Evolutionary conservation across 495 filamentous ascomycete genomes (phyloP), one percentile per base, ranked within the genome.

Genomic region (Podospora sp.): DNA sequence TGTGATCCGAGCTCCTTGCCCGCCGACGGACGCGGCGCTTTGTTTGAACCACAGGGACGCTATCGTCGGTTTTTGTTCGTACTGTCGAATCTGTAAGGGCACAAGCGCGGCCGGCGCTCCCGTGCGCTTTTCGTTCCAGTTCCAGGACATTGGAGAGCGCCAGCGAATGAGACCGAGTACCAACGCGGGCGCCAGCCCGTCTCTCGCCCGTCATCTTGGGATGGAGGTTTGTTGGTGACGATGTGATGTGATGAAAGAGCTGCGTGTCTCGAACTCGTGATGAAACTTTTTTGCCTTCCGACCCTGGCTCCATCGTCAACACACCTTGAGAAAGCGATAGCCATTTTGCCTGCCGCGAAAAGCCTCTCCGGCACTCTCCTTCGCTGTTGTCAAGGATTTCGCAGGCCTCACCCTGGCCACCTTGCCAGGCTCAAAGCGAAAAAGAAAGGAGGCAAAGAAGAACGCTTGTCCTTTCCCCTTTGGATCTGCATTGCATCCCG

Each of bases 111-210:
- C 58, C 58, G 9, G n/a, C 25, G 27, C 58, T 62, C 55, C 55
- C 56, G 56, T 59, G 40, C 33, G 20, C 27, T 21, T 33, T 59
- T 59, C 7, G 57, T 59, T 46, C 40, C 40, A 46, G 16, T 33
- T 14, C 40, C 40, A 46, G 16, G 11, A 46, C 11, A 11, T 27
- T 59, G 26, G 57, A 20, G 56, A 56, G 52, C 63, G 63, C 51
- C 63, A 65, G 50, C 63, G 63, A 65, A 65, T 65, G 36, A 65
- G 35, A 65, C 51, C 26, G n/a, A 35, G 53, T 58, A 65, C 63
- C 63, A 65, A 27, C 51, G 46, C 62, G 46, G 26, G 24, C 46
- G 46, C n/a, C 62, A 27, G 52, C 52, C 52, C 51, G 51, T 51
- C 49, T 26, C 21, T 35, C n/a, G 12, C 16, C 52, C 12, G 25